Percentiles rank a stretch among this genome's conserved stretches.
Evolutionary conservation across 495 filamentous ascomycete species (phyloP).

Genomic region (Lasiosphaeriaceae sp.): DNA sequence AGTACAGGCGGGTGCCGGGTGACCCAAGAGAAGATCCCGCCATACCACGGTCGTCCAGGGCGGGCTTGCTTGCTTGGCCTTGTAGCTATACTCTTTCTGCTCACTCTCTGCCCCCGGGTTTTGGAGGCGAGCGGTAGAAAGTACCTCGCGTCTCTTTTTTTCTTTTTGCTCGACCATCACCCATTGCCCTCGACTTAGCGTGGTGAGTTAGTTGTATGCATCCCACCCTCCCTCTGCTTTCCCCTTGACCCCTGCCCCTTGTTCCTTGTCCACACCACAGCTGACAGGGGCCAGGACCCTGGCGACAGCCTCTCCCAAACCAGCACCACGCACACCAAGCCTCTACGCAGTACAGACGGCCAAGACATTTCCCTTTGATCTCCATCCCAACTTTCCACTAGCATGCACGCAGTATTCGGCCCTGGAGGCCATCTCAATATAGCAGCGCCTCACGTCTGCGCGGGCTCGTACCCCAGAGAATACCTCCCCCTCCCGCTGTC

Average conservation of each 20-base stretch:
- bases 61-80: not conserved
- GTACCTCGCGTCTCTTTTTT: conserved; percentile 6
- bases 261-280: conserved; percentile 12
- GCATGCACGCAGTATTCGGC: conserved; percentile 9
- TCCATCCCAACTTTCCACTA: conserved; percentile 27
- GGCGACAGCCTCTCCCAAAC: conserved; percentile 20
- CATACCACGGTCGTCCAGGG: not conserved
- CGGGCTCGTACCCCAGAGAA: conserved; percentile 18
- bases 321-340: conserved; percentile 15
- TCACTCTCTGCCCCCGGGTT: not conserved
- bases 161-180: conserved; percentile 1
- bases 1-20: conserved; percentile 6
- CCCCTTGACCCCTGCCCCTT: conserved; percentile 10
- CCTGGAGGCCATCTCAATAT: conserved; percentile 38
- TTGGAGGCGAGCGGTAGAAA: conserved; percentile 1
- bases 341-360: conserved; percentile 19
- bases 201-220: not conserved
- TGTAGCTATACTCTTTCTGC: not conserved
- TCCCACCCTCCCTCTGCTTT: conserved; percentile 11
- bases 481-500: conserved; percentile 11
- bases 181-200: not conserved
- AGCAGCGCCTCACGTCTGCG: conserved; percentile 42
- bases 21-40: conserved; percentile 3
- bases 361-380: conserved; percentile 19
- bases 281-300: conserved; percentile 20